phyloP scores from a whole-genome alignment of 2,329 filamentous ascomycete species.

The Domatiomyces catenatus region DNA sequence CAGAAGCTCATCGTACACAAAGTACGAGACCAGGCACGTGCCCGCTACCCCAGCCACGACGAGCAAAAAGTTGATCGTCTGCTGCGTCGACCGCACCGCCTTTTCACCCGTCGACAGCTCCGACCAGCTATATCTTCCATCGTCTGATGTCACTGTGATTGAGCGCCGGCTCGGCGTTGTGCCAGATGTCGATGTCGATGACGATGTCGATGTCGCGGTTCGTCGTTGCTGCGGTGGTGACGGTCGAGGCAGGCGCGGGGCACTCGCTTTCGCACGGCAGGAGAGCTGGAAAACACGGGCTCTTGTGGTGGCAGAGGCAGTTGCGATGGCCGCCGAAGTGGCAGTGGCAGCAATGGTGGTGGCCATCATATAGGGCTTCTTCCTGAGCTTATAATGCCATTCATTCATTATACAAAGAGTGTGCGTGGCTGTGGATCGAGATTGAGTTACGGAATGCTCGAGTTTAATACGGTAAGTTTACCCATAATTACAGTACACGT shows the following conservation, averaged over 20 bases:
- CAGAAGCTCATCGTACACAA: slow-evolving; percentile 71
- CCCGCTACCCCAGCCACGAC: slow-evolving; percentile 58
- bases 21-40: slow-evolving; percentile 63
- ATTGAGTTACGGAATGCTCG: too few relatives aligned
- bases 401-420: too few relatives aligned
- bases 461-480: too few relatives aligned
- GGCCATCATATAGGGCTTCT: too few relatives aligned
- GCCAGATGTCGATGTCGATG: slow-evolving; percentile 20
- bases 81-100: slow-evolving; percentile 69
- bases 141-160: slow-evolving; percentile 74
- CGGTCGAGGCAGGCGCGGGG: background rate
- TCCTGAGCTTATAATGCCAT: too few relatives aligned
- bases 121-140: slow-evolving; percentile 66
- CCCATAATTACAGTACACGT: too few relatives aligned
- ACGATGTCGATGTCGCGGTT: slow-evolving; percentile 20
- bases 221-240: background rate
- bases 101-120: slow-evolving; percentile 65
- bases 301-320: slow-evolving; percentile 2
- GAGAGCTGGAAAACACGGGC: slow-evolving; percentile 12
- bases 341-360: background rate
- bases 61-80: slow-evolving; percentile 73
- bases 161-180: slow-evolving; percentile 44
- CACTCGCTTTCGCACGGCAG: slow-evolving; percentile 5
- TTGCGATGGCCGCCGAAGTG: background rate
- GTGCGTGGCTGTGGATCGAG: too few relatives aligned